Base-by-base conservation (phyloP, 2,329 filamentous ascomycete species). In the Triangularia verruculosa region DNA sequence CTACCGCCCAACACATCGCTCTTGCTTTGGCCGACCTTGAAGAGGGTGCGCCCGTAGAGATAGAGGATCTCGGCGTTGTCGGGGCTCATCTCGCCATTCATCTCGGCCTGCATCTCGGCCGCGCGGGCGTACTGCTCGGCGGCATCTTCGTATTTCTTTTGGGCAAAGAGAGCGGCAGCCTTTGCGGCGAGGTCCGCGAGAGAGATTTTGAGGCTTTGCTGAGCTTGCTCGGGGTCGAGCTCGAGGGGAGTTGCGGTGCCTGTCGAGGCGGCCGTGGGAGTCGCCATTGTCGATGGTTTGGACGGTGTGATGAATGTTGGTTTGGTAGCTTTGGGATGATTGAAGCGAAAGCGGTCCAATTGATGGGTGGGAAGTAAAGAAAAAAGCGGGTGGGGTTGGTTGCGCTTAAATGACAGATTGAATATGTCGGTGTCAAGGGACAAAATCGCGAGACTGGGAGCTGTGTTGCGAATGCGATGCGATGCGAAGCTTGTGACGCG, bases 61-160 rank as follows among this genome's bases (percentile, higher is more conserved):
- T 96, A 99, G 20, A 98, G 86, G 55, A 99, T 86, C 74, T 98
- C 94, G 58, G 93, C 94, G 72, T 99, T 99, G 63, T 92, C 89
- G 3, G 91, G 87, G 15, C 88, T 88, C 83, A 96, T 91, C 78
- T 98, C 95, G 76, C 94, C 95, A 75, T 97, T 95, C 75, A 97
- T 82, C 75, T 92, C 87, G 63, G 91, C 92, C 78, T 99, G 95
- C 66, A 97, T 84, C 75, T 96, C 91, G 62, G 92, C 92, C 30
- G 95, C 95, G 72, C 89, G 86, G 52, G 93, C 93, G 79, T 93
- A 98, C 67, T 93, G 81, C 73, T 98, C 94, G 62, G 92, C 87
- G 9, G 95, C 93, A 57, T 89, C 88, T 61, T 90, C 86, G 77
- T 93, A 97, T 76, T 96, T 91, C 79, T 94, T 96, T 74, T 93